Percentiles rank a stretch among this genome's conserved stretches.
Evolutionary conservation across 352 stramenopile genomes (phyloP).

Genomic region (Pythium sukuiense): DNA sequence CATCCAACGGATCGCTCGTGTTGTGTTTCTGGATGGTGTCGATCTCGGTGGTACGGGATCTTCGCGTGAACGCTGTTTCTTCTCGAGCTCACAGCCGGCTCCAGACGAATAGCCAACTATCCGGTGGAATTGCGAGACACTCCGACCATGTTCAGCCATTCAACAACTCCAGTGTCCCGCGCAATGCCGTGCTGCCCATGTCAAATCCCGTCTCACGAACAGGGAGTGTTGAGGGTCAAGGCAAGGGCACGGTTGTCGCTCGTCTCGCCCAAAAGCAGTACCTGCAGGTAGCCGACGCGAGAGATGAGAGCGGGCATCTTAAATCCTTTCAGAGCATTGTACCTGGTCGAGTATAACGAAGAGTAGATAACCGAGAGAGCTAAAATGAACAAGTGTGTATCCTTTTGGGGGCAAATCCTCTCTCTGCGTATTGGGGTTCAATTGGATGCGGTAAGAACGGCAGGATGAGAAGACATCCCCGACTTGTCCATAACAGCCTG

Average conservation of each 20-base stretch:
- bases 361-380: neutral
- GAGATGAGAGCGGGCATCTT: neutral
- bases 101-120: neutral
- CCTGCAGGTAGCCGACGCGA: neutral
- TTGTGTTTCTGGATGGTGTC: slow-evolving; percentile 61
- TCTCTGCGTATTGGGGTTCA: too few relatives aligned
- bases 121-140: neutral
- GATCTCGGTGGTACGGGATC: slow-evolving; percentile 20
- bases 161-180: neutral
- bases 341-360: neutral
- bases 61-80: slow-evolving; percentile 12
- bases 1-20: slow-evolving; percentile 49
- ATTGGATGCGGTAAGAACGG: too few relatives aligned
- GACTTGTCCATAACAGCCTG: too few relatives aligned
- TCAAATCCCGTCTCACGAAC: neutral
- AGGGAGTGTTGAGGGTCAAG: neutral
- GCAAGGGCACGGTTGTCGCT: slow-evolving; percentile 7
- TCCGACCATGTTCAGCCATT: slow-evolving; percentile 2
- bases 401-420: neutral
- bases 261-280: slow-evolving; percentile 12
- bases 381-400: too few relatives aligned
- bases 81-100: neutral
- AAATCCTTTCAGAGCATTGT: slow-evolving; percentile 1
- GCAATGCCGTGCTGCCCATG: slow-evolving; percentile 5
- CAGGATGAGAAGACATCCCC: too few relatives aligned